Conservation (phyloP, 2,329 filamentous ascomycete species). For the Chalaropsis ovoidea region DNA sequence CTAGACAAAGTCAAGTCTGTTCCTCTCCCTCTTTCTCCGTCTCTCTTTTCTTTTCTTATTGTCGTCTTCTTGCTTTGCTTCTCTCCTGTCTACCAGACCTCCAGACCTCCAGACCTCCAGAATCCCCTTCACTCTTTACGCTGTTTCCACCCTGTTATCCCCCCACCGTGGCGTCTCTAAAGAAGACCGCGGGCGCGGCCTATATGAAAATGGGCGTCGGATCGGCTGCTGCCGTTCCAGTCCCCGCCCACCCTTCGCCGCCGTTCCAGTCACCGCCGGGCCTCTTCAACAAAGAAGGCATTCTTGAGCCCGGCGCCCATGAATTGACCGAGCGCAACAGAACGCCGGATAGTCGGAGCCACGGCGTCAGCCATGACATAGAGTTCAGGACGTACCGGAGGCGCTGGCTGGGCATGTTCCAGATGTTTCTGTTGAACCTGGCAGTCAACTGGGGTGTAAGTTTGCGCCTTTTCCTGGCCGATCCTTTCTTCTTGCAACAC, state of each 20-base stretch:
- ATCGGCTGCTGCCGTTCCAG: not conserved
- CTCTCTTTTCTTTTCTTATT: conserved; percentile 10
- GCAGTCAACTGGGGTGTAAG: conserved; percentile 92
- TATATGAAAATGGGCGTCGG: conserved; percentile 21
- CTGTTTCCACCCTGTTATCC: not conserved
- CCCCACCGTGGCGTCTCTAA: conserved; percentile 11
- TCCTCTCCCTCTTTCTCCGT: not conserved
- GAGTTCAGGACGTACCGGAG: conserved; percentile 57
- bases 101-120: not conserved
- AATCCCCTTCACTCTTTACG: not conserved
- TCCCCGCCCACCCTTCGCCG: not conserved
- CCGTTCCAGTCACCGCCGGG: not conserved
- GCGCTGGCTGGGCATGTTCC: conserved; percentile 76
- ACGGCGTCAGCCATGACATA: conserved; percentile 12
- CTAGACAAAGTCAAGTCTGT: not conserved
- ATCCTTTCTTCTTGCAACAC: not conserved
- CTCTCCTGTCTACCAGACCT: not conserved
- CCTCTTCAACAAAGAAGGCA: conserved; percentile 16
- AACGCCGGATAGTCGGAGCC: conserved; percentile 16
- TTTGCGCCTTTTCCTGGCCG: conserved; percentile 29
- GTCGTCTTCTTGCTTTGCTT: not conserved
- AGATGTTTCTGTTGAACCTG: conserved; percentile 80
- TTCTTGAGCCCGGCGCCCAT: conserved; percentile 1
- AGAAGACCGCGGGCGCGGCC: not conserved
- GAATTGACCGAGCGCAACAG: conserved; percentile 11